Evolutionary conservation across 495 filamentous ascomycete species (phyloP), one percentile per base, ranked within the genome.

Genomic region (Penicillium desertorum): DNA sequence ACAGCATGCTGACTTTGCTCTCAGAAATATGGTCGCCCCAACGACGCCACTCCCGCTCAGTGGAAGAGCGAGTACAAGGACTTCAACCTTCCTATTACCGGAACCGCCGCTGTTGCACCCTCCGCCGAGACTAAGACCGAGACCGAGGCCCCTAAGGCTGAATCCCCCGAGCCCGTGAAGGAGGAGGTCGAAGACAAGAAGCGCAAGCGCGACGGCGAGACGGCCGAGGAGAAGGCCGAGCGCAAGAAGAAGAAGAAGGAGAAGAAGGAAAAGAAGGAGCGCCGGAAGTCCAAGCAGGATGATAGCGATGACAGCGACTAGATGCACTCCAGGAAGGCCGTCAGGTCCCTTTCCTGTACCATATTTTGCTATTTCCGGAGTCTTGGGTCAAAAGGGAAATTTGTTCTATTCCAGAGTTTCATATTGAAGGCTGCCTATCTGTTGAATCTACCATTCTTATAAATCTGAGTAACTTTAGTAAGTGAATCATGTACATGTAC

Each of bases 41-140:
- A 97, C 73, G 93, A 96, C 68, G 81, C 83, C 51, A 98, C 94
- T 8, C 94, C 94, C 23, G 84, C 89, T 45, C 86, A 92, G 71
- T 98, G 94, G 94, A 92, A 88, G 61, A 76, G 79, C 44, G 85
- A 87, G 36, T 96, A 97, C 81, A 92, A 87, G 70, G 94, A 98
- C 77, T 96, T 84, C 80, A 87, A 79, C 66, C 81, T 76, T 14
- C 75, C 83, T 45, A 37, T 71, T 17, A 64, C 75, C 14, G 71
- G 72, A 14, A 68, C 77, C 54, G 54, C 77, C 45, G 72, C 76
- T 20, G 70, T 74, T 27, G 78, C 70, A 8, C 67, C 73, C 44
- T 55, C 67, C 10, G 58, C 67, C 43, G 64, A 75, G 4, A 61
- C 52, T 27, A 61, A 68, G 48, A 62, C 78, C 23, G 59, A 60